Base-by-base conservation (phyloP, 805 yeast genomes). In the Lipomyces chichibuensis region DNA sequence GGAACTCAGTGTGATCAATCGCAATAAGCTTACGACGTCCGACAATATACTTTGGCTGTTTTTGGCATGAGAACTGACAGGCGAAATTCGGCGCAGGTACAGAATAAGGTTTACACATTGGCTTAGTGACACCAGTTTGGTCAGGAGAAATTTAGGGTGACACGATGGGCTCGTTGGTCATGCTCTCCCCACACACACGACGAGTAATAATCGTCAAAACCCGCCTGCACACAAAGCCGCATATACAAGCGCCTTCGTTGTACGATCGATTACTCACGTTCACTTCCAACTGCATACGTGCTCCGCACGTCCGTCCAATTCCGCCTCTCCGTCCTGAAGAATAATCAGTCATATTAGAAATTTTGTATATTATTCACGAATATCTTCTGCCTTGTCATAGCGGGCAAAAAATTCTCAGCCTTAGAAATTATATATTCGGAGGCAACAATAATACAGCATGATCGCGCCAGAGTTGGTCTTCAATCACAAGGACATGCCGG, bases 401-500 rank as follows among this genome's bases (percentile, higher is more conserved):
- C 49, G 17, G 20, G 2, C 49, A 43, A 13, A 7, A 43, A 43
- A 43, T 3, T 2, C 39, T 23, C 5, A 17, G 46, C 49, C 11
- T 37, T 37, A 37, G 14, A 37, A 37, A 37, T 37, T 11, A 3
- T 7, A 43, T 17, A 17, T n/a, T 43, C 49, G 20, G 20, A 43
- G 20, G 7, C 14, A 6, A 43, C 7, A 29, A 43, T n/a, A 2
- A n/a, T n/a, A 17, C 23, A 43, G 14, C 4, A 29, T 29, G 33
- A 53, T 29, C 56, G 4, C 56, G 32, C 33, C 56, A 3, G 56
- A 29, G 56, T 20, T 29, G 13, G 57, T 67, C 39, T 67, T 67
- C 60, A 65, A 69, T n/a, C 63, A 65, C 62, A 60, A 61, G 58
- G 71, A 67, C 17, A 32, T 53, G 20, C 66, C 65, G 23, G 60